Conservation (phyloP, 2,329 filamentous ascomycete genomes). For the Fonsecaea multimorphosa region DNA sequence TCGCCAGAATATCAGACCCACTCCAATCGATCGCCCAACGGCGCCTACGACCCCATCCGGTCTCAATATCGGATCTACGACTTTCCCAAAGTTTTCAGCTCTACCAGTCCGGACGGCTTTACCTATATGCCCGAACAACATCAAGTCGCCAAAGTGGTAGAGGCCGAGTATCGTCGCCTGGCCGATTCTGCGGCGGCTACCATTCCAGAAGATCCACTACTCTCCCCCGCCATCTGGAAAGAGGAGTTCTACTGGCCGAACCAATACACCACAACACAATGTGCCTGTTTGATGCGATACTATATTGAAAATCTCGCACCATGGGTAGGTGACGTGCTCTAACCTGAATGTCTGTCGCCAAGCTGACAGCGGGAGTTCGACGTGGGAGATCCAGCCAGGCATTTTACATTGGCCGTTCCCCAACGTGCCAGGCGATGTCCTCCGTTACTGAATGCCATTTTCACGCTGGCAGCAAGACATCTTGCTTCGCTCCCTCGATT, state of each 20-base stretch:
- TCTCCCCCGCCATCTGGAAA: constrained; percentile 38
- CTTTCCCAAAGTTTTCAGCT: constrained; percentile 20
- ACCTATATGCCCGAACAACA: constrained; percentile 30
- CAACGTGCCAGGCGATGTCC: constrained; percentile 37
- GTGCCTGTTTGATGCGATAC: constrained; percentile 40
- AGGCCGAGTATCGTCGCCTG: constrained; percentile 38
- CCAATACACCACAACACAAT: constrained; percentile 38
- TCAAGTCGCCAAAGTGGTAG: constrained; percentile 35
- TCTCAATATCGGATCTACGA: constrained; percentile 34
- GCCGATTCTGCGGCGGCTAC: constrained; percentile 36
- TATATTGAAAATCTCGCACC: constrained; percentile 39
- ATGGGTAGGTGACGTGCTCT: constrained; percentile 32
- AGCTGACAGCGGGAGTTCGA: constrained; percentile 36
- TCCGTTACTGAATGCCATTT: constrained; percentile 40
- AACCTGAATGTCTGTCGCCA: neutral
- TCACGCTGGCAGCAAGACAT: constrained; percentile 37
- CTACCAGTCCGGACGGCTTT: constrained; percentile 26
- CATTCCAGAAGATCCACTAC: constrained; percentile 35
- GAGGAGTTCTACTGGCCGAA: constrained; percentile 40
- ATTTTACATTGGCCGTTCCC: constrained; percentile 38
- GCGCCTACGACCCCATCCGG: constrained; percentile 32
- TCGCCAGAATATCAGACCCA: constrained; percentile 4
- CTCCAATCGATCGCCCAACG: constrained; percentile 25
- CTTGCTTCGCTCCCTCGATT: constrained; percentile 30
- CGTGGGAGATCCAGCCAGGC: constrained; percentile 37